Conservation (phyloP, 2,329 filamentous ascomycete genomes). For the Neopestalotiopsis rosae region DNA sequence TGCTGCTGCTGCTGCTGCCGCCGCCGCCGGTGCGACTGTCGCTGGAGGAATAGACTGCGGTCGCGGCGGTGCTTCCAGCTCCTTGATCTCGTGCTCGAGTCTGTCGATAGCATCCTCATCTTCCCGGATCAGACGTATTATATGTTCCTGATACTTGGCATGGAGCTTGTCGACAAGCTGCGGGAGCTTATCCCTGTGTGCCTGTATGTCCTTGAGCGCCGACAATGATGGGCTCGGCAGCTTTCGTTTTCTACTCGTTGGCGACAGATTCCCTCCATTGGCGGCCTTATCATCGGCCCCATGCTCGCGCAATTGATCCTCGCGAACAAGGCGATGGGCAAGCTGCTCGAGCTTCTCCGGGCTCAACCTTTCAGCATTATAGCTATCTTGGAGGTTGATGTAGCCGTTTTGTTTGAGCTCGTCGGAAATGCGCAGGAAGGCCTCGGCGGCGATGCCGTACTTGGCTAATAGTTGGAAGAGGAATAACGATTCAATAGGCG, state of each 20-base stretch:
- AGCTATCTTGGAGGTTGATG: slow-evolving; percentile 72
- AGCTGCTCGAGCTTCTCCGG: slow-evolving; percentile 80
- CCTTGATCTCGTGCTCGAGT: slow-evolving; percentile 70
- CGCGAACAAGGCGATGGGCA: slow-evolving; percentile 76
- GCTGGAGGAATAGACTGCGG: not conserved
- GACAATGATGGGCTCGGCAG: slow-evolving; percentile 68
- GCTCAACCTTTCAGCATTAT: slow-evolving; percentile 75
- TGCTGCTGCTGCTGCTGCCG: slow-evolving; percentile 43
- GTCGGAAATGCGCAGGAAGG: slow-evolving; percentile 76
- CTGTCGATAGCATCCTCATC: slow-evolving; percentile 73
- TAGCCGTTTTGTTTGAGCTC: slow-evolving; percentile 75
- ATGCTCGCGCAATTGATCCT: slow-evolving; percentile 67
- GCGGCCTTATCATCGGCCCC: slow-evolving; percentile 47
- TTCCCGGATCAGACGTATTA: slow-evolving; percentile 72
- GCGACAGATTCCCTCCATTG: slow-evolving; percentile 47
- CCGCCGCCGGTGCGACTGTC: not conserved
- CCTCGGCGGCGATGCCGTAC: slow-evolving; percentile 67
- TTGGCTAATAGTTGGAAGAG: slow-evolving; percentile 80
- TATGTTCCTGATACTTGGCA: slow-evolving; percentile 71
- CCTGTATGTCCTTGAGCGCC: slow-evolving; percentile 68
- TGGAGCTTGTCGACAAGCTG: slow-evolving; percentile 77
- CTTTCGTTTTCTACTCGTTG: slow-evolving; percentile 76
- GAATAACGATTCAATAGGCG: slow-evolving; percentile 83
- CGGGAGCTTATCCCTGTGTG: slow-evolving; percentile 72
- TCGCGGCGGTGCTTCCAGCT: slow-evolving; percentile 58